Conservation (phyloP, 352 stramenopile species). For the Phytophthora boehmeriae region DNA sequence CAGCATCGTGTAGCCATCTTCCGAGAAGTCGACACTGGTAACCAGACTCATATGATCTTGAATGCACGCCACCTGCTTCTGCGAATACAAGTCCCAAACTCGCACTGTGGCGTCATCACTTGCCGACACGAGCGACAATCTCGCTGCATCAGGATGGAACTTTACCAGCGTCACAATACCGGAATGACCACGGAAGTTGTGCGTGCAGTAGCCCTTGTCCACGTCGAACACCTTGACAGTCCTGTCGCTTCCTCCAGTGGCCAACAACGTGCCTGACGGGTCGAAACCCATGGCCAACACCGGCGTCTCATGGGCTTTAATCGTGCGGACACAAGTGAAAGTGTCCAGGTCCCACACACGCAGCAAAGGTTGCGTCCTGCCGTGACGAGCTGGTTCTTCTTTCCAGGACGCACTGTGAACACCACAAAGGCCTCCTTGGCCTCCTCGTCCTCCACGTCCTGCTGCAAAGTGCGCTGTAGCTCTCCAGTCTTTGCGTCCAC, state of each 20-base stretch:
- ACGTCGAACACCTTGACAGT: constrained; percentile 95
- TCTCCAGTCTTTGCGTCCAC: constrained; percentile 74
- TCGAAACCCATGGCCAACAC: constrained; percentile 91
- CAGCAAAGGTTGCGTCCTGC: constrained; percentile 85
- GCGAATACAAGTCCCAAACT: constrained; percentile 85
- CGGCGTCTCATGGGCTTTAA: constrained; percentile 78
- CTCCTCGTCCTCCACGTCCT: constrained; percentile 79
- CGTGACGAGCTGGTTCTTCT: constrained; percentile 83
- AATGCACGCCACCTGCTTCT: constrained; percentile 89
- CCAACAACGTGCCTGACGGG: constrained; percentile 91
- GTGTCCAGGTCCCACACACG: constrained; percentile 88
- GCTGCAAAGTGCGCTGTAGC: constrained; percentile 74
- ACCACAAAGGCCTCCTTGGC: constrained; percentile 86
- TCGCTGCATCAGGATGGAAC: constrained; percentile 79
- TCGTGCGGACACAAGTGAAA: constrained; percentile 74
- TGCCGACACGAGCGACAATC: constrained; percentile 74
- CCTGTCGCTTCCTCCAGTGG: constrained; percentile 96
- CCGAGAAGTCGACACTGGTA: constrained; percentile 92
- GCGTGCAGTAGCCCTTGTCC: constrained; percentile 92
- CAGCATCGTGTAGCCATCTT: constrained; percentile 84
- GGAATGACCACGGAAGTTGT: constrained; percentile 91
- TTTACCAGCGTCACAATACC: constrained; percentile 89
- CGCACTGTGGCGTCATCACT: constrained; percentile 82
- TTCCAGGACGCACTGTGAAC: constrained; percentile 73
- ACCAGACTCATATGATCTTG: constrained; percentile 95